A percentile compares a stretch with the other conserved stretches of the same genome.
These are phyloP conservation scores for Lyophyllum shimeji DNA, from an alignment of 768 basidiomycete species.

Conservation along the genomic window DNA sequence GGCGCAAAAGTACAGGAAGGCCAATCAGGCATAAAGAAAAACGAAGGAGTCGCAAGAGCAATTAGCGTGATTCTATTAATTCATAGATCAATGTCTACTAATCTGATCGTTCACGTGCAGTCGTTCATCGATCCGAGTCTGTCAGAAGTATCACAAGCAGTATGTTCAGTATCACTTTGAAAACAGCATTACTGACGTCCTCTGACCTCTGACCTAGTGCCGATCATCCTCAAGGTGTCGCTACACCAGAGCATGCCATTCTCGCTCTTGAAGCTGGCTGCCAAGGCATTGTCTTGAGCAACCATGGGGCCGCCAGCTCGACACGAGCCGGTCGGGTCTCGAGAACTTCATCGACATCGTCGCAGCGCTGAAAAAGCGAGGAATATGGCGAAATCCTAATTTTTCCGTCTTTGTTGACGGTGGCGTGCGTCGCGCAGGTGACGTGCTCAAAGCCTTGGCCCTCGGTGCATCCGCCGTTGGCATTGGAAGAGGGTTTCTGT, in stretches of 20 bases:
- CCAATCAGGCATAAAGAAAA: conserved; percentile 48
- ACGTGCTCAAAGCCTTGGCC: conserved; percentile 79
- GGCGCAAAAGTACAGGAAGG: conserved; percentile 14
- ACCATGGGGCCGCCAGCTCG: conserved; percentile 23
- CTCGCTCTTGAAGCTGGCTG: conserved; percentile 20
- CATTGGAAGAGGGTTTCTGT: conserved; percentile 81
- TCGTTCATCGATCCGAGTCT: conserved; percentile 93
- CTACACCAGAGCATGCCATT: conserved; percentile 50
- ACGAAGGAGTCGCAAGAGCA: conserved; percentile 86
- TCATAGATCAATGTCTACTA: background rate
- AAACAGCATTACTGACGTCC: background rate
- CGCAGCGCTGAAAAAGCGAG: conserved; percentile 51
- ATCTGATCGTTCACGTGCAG: conserved; percentile 29
- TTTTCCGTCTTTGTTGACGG: conserved; percentile 78
- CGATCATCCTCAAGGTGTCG: conserved; percentile 68
- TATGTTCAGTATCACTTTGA: conserved; percentile 16
- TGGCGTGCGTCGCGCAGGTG: conserved; percentile 77
- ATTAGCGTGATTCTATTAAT: conserved; percentile 58
- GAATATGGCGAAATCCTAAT: conserved; percentile 59
- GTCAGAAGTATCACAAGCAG: conserved; percentile 74
- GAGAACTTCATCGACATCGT: conserved; percentile 72
- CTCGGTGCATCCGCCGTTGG: conserved; percentile 70
- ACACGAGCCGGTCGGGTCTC: conserved; percentile 64
- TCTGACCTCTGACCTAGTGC: conserved; percentile 52
- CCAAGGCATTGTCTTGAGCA: conserved; percentile 26